Base-by-base conservation (phyloP, 2,329 filamentous ascomycete genomes). In the Chaetomium sp. region DNA sequence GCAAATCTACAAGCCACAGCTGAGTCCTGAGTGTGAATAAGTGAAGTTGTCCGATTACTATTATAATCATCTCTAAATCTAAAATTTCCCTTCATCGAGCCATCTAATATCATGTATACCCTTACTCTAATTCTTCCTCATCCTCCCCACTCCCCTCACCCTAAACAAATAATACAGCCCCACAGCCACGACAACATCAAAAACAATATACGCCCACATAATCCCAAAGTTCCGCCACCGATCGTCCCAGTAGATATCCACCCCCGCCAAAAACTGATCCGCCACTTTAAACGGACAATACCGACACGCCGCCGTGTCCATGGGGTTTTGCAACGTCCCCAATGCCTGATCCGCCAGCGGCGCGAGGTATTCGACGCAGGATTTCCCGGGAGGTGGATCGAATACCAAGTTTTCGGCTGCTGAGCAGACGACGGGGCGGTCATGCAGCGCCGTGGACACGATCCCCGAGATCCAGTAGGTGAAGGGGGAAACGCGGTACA, bases 141-240 rank as follows among this genome's bases (percentile, higher is more conserved):
- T 35, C 44, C 10, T 8, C 11, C 27, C 52, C 55, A 48, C 52
- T 35, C 54, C 56, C 43, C 50, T 61, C 3, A 86, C 82, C 11
- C 84, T 71, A 64, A 84, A 80, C 19, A 82, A 61, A 68, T 80
- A 89, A 69, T 89, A 89, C 1, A 84, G 69, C 9, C 75, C 59
- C 2, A 87, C 72, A 0, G 85, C 83, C 2, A 77, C 71, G 41
- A 70, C 69, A 41, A 87, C 76, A 62, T 89, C 87, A 68, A 88
- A 86, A 0, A 71, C 57, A 41, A 89, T 78, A 62, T 79, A 89
- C 0, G 74, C 82, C 79, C 84, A 89, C 64, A 89, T 72, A 42
- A 89, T 74, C 1, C 86, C 87, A 56, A 83, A 88, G 65, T 89
- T 87, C 55, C 85, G 75, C 85, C 86, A 89, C 2, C 81, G 65